These are phyloP conservation scores for Apiosordaria backusii DNA, from an alignment of 495 filamentous ascomycete genomes.

Conservation along the genomic window DNA sequence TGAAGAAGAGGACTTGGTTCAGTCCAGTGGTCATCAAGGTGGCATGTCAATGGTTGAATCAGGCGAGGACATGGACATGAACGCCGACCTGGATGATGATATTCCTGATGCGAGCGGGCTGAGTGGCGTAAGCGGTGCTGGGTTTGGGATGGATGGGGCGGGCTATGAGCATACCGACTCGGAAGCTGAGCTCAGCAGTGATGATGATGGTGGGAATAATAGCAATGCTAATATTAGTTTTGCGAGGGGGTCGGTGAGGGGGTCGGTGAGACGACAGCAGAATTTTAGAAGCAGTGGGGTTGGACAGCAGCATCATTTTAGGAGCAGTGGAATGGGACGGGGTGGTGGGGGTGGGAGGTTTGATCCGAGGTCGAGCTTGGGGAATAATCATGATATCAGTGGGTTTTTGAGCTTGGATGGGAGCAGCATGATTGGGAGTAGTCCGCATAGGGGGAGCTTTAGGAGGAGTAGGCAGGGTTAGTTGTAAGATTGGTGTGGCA, in stretches of 20 bases:
- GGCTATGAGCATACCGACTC: slow-evolving; percentile 83
- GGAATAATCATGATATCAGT: slow-evolving; percentile 41
- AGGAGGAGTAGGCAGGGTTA: slow-evolving; percentile 10
- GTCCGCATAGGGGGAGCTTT: slow-evolving; percentile 34
- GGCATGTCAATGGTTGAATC: no score
- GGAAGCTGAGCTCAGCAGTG: slow-evolving; percentile 58
- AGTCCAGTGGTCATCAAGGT: no score
- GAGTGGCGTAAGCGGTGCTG: slow-evolving; percentile 23
- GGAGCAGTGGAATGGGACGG: slow-evolving; percentile 29
- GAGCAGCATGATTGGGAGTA: slow-evolving; percentile 47
- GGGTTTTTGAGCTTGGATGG: slow-evolving; percentile 47
- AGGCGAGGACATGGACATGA: slow-evolving; percentile 48
- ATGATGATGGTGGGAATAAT: slow-evolving; percentile 33
- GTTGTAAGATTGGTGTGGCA: neutral
- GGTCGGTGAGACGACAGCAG: slow-evolving; percentile 10
- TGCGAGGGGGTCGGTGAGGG: slow-evolving; percentile 14
- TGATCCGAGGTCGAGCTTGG: slow-evolving; percentile 41
- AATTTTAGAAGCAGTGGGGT: slow-evolving; percentile 11
- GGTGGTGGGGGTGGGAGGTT: slow-evolving; percentile 39
- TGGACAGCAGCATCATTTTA: slow-evolving; percentile 9
- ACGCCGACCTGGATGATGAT: slow-evolving; percentile 61
- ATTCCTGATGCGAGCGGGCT: slow-evolving; percentile 55
- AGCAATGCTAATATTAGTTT: slow-evolving; percentile 24
- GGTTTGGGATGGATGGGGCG: slow-evolving; percentile 29
- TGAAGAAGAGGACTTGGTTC: slow-evolving; percentile 50